Evolutionary conservation across 805 yeast genomes (phyloP), one percentile per base, ranked within the genome.

Genomic region (Candida vartiovaarae): DNA sequence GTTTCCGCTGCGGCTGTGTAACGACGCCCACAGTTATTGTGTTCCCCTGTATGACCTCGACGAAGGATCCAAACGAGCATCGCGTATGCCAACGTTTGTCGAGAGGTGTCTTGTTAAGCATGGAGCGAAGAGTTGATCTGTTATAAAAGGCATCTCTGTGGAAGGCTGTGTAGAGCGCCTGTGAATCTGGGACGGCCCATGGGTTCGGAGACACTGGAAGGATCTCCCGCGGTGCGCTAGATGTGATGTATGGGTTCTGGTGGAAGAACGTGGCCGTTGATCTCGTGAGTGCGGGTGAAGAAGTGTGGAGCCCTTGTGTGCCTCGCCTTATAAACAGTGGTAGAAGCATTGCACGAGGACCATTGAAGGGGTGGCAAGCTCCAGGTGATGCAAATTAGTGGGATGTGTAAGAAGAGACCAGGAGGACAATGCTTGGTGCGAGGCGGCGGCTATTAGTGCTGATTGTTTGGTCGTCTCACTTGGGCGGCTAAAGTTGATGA

Each of bases 21-120:
- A 49, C 52, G 2, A 46, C 10, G 0, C 52, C 52, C 20, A 31
- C 29, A 2, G 29, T 25, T 5, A 46, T n/a, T 1, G 5, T 9
- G 8, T 38, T 43, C 9, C 32, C 32, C 23, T 34, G 32, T 11
- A 35, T 39, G 3, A 36, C 42, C 28, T 49, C 52, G 2, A 49
- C 46, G 30, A 46, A 43, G 4, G 52, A 49, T 4, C 52, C 52
- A 9, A 41, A 10, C 9, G 38, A 3, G 25, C 44, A 42, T 25
- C 48, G 29, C 28, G 30, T 29, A 28, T 36, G 29, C 36, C 26
- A 3, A n/a, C 31, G 20, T 4, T 32, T 35, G 10, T 31, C 35
- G 2, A 38, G n/a, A 8, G 41, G 27, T 5, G 33, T 8, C n/a
- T 24, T 25, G 34, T 32, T 20, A 11, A 38, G 7, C 20, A 24